Base-by-base conservation (phyloP, 1,284 basidiomycete genomes). In the Moniliophthora roreri region DNA sequence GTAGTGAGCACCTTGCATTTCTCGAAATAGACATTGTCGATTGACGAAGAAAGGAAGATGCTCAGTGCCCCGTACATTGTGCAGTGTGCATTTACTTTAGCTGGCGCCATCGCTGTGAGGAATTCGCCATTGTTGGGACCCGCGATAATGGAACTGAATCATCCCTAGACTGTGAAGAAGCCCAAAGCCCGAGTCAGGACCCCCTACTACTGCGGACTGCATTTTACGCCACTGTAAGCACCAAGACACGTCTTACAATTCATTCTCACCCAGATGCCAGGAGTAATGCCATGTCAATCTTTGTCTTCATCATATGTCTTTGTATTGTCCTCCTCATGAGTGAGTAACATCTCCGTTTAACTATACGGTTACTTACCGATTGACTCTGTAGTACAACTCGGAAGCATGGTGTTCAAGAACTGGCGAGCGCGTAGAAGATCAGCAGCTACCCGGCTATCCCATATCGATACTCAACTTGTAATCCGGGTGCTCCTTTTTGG, bases 31-130 rank as follows among this genome's bases (percentile, higher is more conserved):
- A 38, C 2, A 15, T 45, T 53, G 11, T 36, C 46, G 6, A 41
- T 10, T 48, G 35, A 37, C 35, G 1, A 8, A 35, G 26, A 20
- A 13, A 41, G 34, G 8, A 32, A 75, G 74, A 66, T 74, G 64
- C 60, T 75, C 13, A 59, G 63, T 11, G 65, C 68, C 5, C 72
- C 73, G 4, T 75, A 74, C 48, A 41, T 69, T 37, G 61, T 58
- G 15, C 64, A 69, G 23, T 38, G 62, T 4, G 57, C 57, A 6
- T 32, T 32, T 32, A 32, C 28, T 11, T 6, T 32, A 6, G 28
- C 28, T 32, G 28, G 7, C 11, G 28, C 11, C 28, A 11, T 32
- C 28, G 28, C 11, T 6, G 28, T 6, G 28, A 32, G 6, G 28
- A 32, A 32, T 6, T 32, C 28, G 28, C 6, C 6, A 32, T 11